phyloP scores from a whole-genome alignment of 2,329 filamentous ascomycete species.

The Penicillium oxalicum region DNA sequence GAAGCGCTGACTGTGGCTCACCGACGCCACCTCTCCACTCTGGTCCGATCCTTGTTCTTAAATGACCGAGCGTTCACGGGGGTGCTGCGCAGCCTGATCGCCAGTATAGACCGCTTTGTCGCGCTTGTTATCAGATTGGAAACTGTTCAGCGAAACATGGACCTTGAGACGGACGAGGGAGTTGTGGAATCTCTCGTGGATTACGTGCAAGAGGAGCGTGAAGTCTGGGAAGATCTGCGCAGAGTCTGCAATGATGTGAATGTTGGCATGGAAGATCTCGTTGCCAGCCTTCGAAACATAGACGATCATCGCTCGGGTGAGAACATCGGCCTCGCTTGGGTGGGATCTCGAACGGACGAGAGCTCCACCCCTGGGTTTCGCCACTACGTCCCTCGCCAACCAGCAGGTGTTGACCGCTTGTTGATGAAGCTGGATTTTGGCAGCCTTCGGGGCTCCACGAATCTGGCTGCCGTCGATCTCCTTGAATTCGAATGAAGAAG shows the following conservation, averaged over 20 bases:
- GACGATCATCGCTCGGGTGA: constrained; percentile 49
- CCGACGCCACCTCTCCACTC: constrained; percentile 63
- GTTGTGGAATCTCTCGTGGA: constrained; percentile 71
- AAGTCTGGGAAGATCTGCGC: constrained; percentile 60
- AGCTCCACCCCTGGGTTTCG: constrained; percentile 11
- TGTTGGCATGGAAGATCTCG: constrained; percentile 57
- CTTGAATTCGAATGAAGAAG: constrained; percentile 4
- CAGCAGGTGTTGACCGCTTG: constrained; percentile 75
- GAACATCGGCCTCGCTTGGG: constrained; percentile 27
- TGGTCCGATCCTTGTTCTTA: constrained; percentile 47
- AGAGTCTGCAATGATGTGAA: constrained; percentile 61
- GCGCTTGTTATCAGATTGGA: constrained; percentile 71
- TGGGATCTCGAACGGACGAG: constrained; percentile 24
- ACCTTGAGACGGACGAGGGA: constrained; percentile 75
- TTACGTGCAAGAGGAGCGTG: constrained; percentile 64
- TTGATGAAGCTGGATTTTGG: constrained; percentile 80
- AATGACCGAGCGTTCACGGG: constrained; percentile 37
- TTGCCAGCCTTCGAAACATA: constrained; percentile 54
- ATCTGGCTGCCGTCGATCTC: constrained; percentile 9
- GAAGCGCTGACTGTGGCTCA: constrained; percentile 79
- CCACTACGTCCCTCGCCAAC: constrained; percentile 62
- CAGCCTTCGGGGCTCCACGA: constrained; percentile 22
- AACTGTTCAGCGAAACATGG: constrained; percentile 67
- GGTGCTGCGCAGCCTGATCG: constrained; percentile 34
- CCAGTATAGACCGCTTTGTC: constrained; percentile 70